Evolutionary conservation across 1,284 basidiomycete species (phyloP).

Genomic region (Leccinum fallax): DNA sequence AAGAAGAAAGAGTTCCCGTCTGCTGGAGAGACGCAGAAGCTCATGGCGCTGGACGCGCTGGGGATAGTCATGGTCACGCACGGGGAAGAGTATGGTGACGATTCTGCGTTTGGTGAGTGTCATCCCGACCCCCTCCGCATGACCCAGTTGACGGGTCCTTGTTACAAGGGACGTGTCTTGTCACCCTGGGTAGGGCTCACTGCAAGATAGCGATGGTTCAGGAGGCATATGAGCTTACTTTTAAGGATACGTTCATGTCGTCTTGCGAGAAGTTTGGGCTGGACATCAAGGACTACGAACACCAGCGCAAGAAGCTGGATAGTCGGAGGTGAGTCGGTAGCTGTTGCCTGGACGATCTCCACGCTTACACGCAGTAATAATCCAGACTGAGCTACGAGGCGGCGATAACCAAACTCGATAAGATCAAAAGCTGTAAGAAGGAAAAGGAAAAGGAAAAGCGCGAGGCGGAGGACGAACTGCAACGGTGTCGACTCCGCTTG

Average conservation of each 20-base stretch:
- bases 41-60: slow-evolving; percentile 73
- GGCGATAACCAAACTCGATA: slow-evolving; percentile 66
- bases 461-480: slow-evolving; percentile 78
- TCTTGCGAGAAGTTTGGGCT: slow-evolving; percentile 63
- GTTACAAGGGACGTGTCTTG: slow-evolving; percentile 61
- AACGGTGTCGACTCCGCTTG: slow-evolving; percentile 72
- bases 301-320: slow-evolving; percentile 77
- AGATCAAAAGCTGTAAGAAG: slow-evolving; percentile 66
- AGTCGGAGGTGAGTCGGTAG: slow-evolving; percentile 60
- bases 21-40: slow-evolving; percentile 61
- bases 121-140: background rate
- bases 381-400: slow-evolving; percentile 76
- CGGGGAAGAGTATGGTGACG: slow-evolving; percentile 77
- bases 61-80: slow-evolving; percentile 86
- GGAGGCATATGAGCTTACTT: slow-evolving; percentile 71
- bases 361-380: background rate
- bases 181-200: slow-evolving; percentile 76
- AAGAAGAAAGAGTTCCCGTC: slow-evolving; percentile 69
- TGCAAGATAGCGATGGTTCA: slow-evolving; percentile 81
- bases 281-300: slow-evolving; percentile 73
- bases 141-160: background rate
- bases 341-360: background rate
- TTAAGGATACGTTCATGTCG: slow-evolving; percentile 70
- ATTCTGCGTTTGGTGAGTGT: slow-evolving; percentile 67
- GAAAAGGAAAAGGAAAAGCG: slow-evolving; percentile 68